These are phyloP conservation scores for Hanseniaspora nectarophila DNA, from an alignment of 805 yeast species.

Conservation along the genomic window DNA sequence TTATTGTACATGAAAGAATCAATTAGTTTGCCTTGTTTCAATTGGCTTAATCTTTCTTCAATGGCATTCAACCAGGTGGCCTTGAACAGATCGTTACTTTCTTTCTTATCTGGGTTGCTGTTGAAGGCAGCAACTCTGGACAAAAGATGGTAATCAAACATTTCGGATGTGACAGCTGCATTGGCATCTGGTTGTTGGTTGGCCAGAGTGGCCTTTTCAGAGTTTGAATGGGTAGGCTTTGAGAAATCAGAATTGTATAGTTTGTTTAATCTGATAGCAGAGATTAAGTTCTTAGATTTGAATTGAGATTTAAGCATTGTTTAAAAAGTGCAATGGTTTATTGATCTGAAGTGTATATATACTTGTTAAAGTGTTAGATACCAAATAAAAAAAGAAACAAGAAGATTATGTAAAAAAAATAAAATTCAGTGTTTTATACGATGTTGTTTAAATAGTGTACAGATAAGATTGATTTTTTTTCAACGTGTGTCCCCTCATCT, in stretches of 20 bases:
- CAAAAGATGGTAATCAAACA: slow-evolving; percentile 39
- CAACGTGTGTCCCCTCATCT: too few species aligned
- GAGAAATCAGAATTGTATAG: background rate
- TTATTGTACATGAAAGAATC: slow-evolving; percentile 61
- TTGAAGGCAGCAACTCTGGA: slow-evolving; percentile 16
- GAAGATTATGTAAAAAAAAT: too few species aligned
- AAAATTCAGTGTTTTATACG: too few species aligned
- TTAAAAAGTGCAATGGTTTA: too few species aligned
- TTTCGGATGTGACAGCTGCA: slow-evolving; percentile 56
- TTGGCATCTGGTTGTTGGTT: slow-evolving; percentile 48
- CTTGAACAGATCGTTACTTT: slow-evolving; percentile 26
- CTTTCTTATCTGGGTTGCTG: slow-evolving; percentile 18
- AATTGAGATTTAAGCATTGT: background rate
- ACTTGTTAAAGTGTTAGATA: too few species aligned
- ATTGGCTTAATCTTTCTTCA: slow-evolving; percentile 55
- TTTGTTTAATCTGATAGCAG: background rate
- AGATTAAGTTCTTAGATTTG: background rate
- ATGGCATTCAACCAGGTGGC: slow-evolving; percentile 86
- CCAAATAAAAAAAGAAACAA: too few species aligned
- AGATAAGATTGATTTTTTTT: too few species aligned
- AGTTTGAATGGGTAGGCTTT: slow-evolving; percentile 9
- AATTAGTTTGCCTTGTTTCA: slow-evolving; percentile 58
- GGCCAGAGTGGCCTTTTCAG: slow-evolving; percentile 1
- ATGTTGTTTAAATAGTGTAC: too few species aligned
- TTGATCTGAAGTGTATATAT: too few species aligned